Base-by-base conservation (phyloP, 1,284 basidiomycete genomes). In the Pseudozyma flocculosa region DNA sequence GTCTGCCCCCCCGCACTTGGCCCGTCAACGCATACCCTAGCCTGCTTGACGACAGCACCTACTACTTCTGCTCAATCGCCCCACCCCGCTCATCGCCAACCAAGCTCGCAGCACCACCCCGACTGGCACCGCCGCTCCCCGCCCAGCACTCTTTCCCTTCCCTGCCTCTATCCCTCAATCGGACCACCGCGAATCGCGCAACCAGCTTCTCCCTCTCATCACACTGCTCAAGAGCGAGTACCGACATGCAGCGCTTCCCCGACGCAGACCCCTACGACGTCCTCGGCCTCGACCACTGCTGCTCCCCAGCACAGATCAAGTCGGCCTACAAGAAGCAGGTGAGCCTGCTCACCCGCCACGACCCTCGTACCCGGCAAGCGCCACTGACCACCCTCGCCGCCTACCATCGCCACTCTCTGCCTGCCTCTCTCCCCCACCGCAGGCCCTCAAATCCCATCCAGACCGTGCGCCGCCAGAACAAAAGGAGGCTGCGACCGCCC, bases 381-480 rank as follows among this genome's bases (percentile, higher is more conserved):
- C 8, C 10, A 19, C 46, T 43, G 23, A 23, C 23, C 9, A 10
- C 4, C 32, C 32, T 17, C 32, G 11, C 32, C 15, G 8, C 46
- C 23, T 39, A 3, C 30, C 32, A 11, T 36, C 17, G 30, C 21
- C 32, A 2, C 30, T 15, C 22, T 36, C 30, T n/a, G 5, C 26
- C n/a, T 4, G 21, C 39, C 18, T 30, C 24, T 17, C 14, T 17
- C 7, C 29, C 7, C 13, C 5, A 7, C 29, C 11, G 10, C 57
- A 63, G 30, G 73, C 73, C 3, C 54, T 75, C 19, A 64, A 65
- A 46, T 66, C 58, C 23, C 73, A 75, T 42, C 73, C 73, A 1
- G 73, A 75, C 40, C 50, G 73, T 36, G 73, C 69, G 18, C 46
- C 59, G 11, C 45, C 61, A 5, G 54, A 66, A 7, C 51, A 61